Evolutionary conservation across 257 asterid species (phyloP), one percentile per base, ranked within the genome.

Genomic region (Ilex asprella): DNA sequence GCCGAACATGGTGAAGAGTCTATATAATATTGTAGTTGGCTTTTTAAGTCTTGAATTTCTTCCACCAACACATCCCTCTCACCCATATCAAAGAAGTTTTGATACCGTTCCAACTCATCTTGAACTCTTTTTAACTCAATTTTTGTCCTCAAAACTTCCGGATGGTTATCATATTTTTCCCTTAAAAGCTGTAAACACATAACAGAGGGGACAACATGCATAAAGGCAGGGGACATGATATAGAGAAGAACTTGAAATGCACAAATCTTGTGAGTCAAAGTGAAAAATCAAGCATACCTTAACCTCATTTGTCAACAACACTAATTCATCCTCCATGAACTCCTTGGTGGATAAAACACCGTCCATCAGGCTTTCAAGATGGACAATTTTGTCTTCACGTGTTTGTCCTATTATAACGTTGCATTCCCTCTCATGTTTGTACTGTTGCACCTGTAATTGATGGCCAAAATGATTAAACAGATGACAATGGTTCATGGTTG

Each of bases 371-470:
- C 82, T 87, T 85, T 89, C 99, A 58, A 89, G 96, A 60, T 96
- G 94, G 70, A 76, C 82, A 74, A 89, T 87, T 79, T 89, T 93
- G 74, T 93, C 99, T 70, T 93, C 97, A 63, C 96, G 88, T 46
- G 94, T 84, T 85, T 81, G 99, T 70, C 87, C 70, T 66, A 93
- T 82, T 70, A 89, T 74, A 56, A 94, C 79, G 56, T 89, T 89
- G 78, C 99, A 89, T 78, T 87, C 97, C 75, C 97, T 80, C 95
- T 93, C 99, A 56, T 84, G 99, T 69, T 90, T 93, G 82, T 93
- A 93, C 68, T 89, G 99, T 80, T 87, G 96, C 76, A 89, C 77
- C 99, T 89, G 87, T 21, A 70, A 66, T 63, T 43, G 39, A 63
- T 51, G 46, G 57, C 49, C 66, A 70, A 54, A 67, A 62, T 15